These are phyloP conservation scores for Lactarius hengduanensis DNA, from an alignment of 768 basidiomycete species.

Conservation along the genomic window DNA sequence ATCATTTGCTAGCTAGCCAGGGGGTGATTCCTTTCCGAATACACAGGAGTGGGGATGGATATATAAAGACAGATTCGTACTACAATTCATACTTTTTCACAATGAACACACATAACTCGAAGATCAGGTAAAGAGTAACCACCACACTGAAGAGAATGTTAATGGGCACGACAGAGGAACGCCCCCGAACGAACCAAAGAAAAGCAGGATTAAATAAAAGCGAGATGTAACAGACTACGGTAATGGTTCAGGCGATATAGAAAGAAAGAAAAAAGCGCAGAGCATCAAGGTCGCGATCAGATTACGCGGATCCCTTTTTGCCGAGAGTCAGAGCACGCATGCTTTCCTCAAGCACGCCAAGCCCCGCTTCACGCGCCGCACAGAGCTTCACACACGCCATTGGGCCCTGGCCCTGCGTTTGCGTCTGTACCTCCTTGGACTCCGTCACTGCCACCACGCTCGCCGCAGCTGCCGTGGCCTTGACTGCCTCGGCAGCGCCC, in stretches of 20 bases:
- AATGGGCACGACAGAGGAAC: neutral
- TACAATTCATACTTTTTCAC: neutral
- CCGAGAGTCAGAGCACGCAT: constrained; percentile 63
- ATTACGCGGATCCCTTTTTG: constrained; percentile 40
- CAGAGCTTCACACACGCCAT: constrained; percentile 19
- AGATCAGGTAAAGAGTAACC: neutral
- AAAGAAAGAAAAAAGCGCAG: no score
- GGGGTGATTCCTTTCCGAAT: neutral
- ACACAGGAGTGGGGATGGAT: neutral
- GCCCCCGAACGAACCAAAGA: neutral
- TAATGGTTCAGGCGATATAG: neutral
- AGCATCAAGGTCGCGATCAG: neutral
- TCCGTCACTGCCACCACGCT: neutral
- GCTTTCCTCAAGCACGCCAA: constrained; percentile 53
- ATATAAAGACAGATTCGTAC: neutral
- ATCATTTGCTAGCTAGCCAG: neutral
- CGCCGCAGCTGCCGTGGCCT: neutral
- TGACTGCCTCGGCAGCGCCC: neutral
- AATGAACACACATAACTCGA: neutral
- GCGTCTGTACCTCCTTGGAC: constrained; percentile 6
- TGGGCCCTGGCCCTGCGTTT: neutral
- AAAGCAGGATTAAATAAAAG: neutral
- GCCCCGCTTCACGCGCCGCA: constrained; percentile 23
- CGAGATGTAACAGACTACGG: neutral
- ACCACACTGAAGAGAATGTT: neutral